These are phyloP conservation scores for Blastocystis sp. DNA, from an alignment of 352 stramenopile genomes.

Conservation along the genomic window DNA sequence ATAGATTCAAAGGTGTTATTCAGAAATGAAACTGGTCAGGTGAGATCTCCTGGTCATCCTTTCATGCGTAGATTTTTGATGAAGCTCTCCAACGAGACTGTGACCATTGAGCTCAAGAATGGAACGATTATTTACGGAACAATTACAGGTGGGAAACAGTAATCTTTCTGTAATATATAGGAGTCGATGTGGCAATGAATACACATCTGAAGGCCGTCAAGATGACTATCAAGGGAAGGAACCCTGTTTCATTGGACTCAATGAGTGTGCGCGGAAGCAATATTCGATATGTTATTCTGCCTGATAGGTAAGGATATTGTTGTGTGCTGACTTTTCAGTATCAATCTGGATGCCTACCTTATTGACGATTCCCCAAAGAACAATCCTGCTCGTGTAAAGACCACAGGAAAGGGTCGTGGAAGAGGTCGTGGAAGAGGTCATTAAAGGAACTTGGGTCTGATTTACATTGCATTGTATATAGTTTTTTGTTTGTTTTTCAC, in stretches of 20 bases:
- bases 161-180: constrained; percentile 64
- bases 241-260: constrained; percentile 89
- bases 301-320: constrained; percentile 67
- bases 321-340: constrained; percentile 67
- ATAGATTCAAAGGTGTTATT: background rate
- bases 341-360: constrained; percentile 96
- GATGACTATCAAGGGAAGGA: constrained; percentile 91
- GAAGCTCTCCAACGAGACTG: constrained; percentile 96
- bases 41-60: background rate
- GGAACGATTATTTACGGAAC: constrained; percentile 96
- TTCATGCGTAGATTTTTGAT: constrained; percentile 79
- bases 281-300: constrained; percentile 88
- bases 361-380: constrained; percentile 94
- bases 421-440: constrained; percentile 71
- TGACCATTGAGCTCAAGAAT: constrained; percentile 99
- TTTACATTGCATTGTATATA: constrained; percentile 34
- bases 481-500: background rate
- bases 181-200: constrained; percentile 99
- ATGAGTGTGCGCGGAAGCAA: constrained; percentile 95
- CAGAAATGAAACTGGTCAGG: constrained; percentile 61
- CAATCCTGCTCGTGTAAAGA: constrained; percentile 74
- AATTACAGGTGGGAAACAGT: constrained; percentile 74
- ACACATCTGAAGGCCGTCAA: constrained; percentile 97
- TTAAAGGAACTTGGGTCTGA: background rate
- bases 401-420: constrained; percentile 69